These are phyloP conservation scores for Hyparrhenia diplandra DNA, from an alignment of 176 grass and related monocot species.

Conservation along the genomic window DNA sequence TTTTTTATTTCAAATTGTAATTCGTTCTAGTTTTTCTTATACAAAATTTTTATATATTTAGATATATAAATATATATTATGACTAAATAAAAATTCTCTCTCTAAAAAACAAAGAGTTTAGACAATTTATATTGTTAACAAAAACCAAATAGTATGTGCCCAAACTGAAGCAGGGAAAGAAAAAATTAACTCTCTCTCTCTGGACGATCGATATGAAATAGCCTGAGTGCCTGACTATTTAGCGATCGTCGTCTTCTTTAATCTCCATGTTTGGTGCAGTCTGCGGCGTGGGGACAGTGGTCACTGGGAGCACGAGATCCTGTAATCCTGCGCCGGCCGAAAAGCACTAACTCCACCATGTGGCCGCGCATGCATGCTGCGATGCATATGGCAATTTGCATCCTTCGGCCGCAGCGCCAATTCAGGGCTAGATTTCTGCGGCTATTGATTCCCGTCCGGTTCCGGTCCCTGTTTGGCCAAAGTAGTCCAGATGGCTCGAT, in stretches of 20 bases:
- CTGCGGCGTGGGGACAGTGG: not conserved
- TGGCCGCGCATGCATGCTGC: conserved; percentile 1
- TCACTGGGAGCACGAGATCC: conserved; percentile 7
- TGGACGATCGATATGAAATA: no score
- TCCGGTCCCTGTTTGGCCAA: not conserved
- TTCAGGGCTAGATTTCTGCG: conserved; percentile 12
- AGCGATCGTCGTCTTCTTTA: no score
- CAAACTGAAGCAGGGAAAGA: no score
- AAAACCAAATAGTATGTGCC: no score
- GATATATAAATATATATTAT: no score
- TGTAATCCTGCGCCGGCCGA: not conserved
- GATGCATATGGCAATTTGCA: not conserved
- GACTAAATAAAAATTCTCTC: no score
- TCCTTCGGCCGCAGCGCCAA: not conserved
- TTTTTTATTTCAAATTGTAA: no score
- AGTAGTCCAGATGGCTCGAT: not conserved
- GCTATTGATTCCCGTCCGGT: not conserved
- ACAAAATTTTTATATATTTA: no score
- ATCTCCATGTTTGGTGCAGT: not conserved
- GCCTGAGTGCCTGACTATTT: not conserved
- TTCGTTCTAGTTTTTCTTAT: no score
- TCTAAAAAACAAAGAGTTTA: no score
- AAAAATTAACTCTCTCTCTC: no score
- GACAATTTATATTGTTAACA: no score
- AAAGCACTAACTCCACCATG: not conserved